Evolutionary conservation across 2,329 filamentous ascomycete genomes (phyloP).

Genomic region (Aulographum hederae): DNA sequence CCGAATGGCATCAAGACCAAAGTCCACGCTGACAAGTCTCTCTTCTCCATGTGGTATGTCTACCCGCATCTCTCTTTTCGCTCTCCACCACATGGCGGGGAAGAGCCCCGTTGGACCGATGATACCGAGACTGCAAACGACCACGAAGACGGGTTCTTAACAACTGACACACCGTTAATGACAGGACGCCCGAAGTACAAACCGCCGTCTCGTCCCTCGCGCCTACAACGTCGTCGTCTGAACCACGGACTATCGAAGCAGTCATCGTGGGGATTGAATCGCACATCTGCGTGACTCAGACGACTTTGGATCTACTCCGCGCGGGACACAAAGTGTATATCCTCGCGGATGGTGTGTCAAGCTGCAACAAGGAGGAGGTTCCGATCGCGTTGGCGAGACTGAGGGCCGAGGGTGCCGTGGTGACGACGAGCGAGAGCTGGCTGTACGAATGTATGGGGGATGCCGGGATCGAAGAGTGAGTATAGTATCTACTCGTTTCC

Average conservation of each 20-base stretch:
- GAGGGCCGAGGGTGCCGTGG: conserved; percentile 53
- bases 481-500: conserved; percentile 5
- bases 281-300: conserved; percentile 92
- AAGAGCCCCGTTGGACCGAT: no score
- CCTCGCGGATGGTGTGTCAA: conserved; percentile 76
- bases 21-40: conserved; percentile 63
- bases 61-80: no score
- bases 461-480: conserved; percentile 42
- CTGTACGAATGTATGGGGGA: conserved; percentile 83
- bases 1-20: conserved; percentile 32
- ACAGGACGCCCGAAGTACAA: conserved; percentile 43
- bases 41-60: conserved; percentile 65
- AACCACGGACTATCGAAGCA: conserved; percentile 32
- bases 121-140: background rate
- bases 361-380: conserved; percentile 69
- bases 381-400: conserved; percentile 60
- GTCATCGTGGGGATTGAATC: conserved; percentile 82
- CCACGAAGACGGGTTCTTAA: conserved; percentile 1
- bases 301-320: conserved; percentile 59
- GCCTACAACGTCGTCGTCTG: conserved; percentile 13
- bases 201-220: conserved; percentile 22
- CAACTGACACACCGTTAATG: background rate
- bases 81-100: no score
- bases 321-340: conserved; percentile 70
- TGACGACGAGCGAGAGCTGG: conserved; percentile 79